A percentile compares a stretch with the other conserved stretches of the same genome.
Conservation (phyloP, 331 rosid genomes). For the Quercus phellos region DNA sequence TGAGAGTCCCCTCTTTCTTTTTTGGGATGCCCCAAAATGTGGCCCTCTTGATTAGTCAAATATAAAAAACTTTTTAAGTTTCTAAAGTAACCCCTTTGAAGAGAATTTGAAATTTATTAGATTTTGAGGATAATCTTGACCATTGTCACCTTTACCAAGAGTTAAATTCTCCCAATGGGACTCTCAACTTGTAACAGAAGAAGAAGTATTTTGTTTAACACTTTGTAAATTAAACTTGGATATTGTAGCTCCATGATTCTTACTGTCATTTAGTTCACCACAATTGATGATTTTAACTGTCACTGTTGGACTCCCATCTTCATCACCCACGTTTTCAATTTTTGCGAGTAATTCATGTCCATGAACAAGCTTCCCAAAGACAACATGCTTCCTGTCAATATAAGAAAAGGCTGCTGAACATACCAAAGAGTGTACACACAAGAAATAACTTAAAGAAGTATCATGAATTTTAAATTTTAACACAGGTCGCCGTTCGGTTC, state of each 20-base stretch:
- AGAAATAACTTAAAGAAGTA: neutral
- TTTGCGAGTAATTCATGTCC: slow-evolving; percentile 62
- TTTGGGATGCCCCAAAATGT: neutral
- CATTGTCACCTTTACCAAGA: neutral
- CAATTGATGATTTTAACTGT: slow-evolving; percentile 83
- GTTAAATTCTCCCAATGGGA: neutral
- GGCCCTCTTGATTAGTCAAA: neutral
- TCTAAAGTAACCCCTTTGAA: neutral
- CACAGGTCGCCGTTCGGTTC: too few relatives aligned
- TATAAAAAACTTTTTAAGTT: neutral
- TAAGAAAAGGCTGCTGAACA: neutral
- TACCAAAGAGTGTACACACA: slow-evolving; percentile 2
- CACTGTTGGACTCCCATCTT: slow-evolving; percentile 73
- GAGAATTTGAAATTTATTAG: neutral
- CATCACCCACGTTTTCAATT: slow-evolving; percentile 75
- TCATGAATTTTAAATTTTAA: neutral
- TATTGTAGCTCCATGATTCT: neutral
- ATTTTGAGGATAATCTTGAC: neutral
- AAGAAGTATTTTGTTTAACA: neutral
- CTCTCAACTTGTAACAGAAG: neutral
- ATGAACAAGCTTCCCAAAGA: slow-evolving; percentile 83
- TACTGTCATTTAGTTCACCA: slow-evolving; percentile 83
- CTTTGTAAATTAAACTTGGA: neutral
- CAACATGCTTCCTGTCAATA: slow-evolving; percentile 69
- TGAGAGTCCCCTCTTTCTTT: neutral